Conservation (phyloP, 192 early-diverging fungal species). For the Chytriomyces sp. region DNA sequence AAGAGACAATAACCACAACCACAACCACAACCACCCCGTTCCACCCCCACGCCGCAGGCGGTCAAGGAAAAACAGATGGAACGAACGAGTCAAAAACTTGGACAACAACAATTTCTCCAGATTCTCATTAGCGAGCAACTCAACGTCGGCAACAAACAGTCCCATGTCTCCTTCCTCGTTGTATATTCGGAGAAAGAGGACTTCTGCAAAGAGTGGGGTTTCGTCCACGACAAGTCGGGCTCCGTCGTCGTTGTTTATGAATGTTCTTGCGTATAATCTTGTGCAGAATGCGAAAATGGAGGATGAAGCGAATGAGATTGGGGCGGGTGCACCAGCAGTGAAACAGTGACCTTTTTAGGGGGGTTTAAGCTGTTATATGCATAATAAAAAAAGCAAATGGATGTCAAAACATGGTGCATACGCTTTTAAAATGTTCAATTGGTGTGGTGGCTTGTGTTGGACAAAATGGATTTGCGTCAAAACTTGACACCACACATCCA, state of each 20-base stretch:
- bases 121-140: background rate
- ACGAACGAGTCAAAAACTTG: background rate
- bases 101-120: background rate
- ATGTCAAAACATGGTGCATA: too few species aligned
- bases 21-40: too few species aligned
- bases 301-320: background rate
- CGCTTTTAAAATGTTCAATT: too few species aligned
- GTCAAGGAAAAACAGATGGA: background rate
- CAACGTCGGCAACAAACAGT: background rate
- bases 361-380: too few species aligned
- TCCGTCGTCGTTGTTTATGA: slow-evolving; percentile 5
- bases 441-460: too few species aligned
- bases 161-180: background rate
- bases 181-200: background rate
- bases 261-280: slow-evolving; percentile 11
- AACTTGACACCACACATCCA: too few species aligned
- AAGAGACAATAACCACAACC: background rate
- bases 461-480: too few species aligned
- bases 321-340: too few species aligned
- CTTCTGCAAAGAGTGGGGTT: background rate
- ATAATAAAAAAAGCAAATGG: too few species aligned
- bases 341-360: too few species aligned
- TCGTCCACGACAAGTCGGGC: background rate
- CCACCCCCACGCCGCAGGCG: too few species aligned
- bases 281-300: slow-evolving; percentile 2